phyloP scores from a whole-genome alignment of 2,329 filamentous ascomycete species.

The Sclerotiophoma versabilis region DNA sequence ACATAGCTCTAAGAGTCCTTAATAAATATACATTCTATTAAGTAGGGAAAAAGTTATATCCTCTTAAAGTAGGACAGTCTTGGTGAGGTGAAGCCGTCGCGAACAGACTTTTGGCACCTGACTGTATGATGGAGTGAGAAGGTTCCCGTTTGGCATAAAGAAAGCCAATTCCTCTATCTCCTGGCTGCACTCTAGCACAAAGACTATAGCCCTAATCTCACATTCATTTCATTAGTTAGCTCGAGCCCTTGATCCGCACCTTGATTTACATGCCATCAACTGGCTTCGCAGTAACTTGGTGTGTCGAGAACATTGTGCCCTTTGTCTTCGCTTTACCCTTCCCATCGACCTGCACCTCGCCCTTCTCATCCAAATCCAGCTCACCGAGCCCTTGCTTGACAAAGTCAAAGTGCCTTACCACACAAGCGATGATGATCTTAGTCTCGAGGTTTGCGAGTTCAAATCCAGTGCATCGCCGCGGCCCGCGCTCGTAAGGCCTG shows the following conservation, averaged over 20 bases:
- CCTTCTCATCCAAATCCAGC: slow-evolving; percentile 15
- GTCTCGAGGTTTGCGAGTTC: slow-evolving; percentile 61
- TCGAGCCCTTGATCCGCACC: slow-evolving; percentile 8
- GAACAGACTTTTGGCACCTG: no score
- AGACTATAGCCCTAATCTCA: no score
- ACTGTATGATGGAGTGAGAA: no score
- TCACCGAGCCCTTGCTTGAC: slow-evolving; percentile 33
- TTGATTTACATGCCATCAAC: slow-evolving; percentile 24
- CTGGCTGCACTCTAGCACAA: no score
- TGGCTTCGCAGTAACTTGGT: slow-evolving; percentile 22
- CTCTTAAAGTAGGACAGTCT: no score
- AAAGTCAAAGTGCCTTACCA: slow-evolving; percentile 57
- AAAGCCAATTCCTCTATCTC: no score
- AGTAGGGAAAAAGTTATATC: no score
- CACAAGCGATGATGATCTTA: slow-evolving; percentile 58
- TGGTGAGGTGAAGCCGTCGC: no score
- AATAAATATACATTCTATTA: no score
- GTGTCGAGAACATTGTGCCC: slow-evolving; percentile 12
- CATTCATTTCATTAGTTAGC: no score
- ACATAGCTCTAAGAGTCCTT: no score
- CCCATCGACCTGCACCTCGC: slow-evolving; percentile 1
- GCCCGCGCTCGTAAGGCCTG: slow-evolving; percentile 61
- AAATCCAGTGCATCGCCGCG: slow-evolving; percentile 63
- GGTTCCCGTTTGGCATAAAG: no score
- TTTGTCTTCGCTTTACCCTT: slow-evolving; percentile 16